phyloP scores from a whole-genome alignment of 345 rosid species.

The Moringa oleifera region DNA sequence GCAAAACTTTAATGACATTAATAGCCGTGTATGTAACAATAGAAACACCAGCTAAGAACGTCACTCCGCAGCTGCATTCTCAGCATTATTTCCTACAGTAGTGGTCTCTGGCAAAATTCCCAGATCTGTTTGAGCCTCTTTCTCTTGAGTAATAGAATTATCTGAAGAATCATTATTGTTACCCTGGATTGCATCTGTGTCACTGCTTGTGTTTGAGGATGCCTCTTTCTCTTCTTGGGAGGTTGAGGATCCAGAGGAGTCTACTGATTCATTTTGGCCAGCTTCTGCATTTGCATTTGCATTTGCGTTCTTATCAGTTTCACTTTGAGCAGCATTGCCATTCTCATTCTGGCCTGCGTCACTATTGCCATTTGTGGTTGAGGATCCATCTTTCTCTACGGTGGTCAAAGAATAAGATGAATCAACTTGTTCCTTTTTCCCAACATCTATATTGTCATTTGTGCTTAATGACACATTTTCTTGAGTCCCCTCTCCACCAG shows the following conservation, averaged over 20 bases:
- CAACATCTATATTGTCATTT: conserved; percentile 25
- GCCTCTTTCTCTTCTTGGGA: conserved; percentile 29
- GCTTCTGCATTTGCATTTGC: conserved; percentile 23
- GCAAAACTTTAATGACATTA: background rate
- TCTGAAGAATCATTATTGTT: conserved; percentile 20
- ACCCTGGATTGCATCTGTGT: conserved; percentile 24
- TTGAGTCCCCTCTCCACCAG: conserved; percentile 17
- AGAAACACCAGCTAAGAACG: background rate
- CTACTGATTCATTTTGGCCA: conserved; percentile 17
- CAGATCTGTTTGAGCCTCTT: conserved; percentile 42
- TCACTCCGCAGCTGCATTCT: conserved; percentile 49
- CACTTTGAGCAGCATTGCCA: conserved; percentile 19
- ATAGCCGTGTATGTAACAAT: background rate
- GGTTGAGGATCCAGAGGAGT: conserved; percentile 10
- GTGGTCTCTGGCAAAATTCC: conserved; percentile 45
- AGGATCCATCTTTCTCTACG: conserved; percentile 17
- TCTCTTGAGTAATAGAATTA: conserved; percentile 26
- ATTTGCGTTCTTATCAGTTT: conserved; percentile 14
- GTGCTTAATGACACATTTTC: conserved; percentile 22
- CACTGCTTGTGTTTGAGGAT: conserved; percentile 17
- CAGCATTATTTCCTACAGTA: conserved; percentile 26
- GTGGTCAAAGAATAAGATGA: conserved; percentile 25
- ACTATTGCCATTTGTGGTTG: conserved; percentile 12
- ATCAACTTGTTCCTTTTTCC: conserved; percentile 22
- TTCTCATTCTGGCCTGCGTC: conserved; percentile 31